These are phyloP conservation scores for Chrysanthemum lavandulifolium DNA, from an alignment of 129 eudicot species.

Conservation along the genomic window DNA sequence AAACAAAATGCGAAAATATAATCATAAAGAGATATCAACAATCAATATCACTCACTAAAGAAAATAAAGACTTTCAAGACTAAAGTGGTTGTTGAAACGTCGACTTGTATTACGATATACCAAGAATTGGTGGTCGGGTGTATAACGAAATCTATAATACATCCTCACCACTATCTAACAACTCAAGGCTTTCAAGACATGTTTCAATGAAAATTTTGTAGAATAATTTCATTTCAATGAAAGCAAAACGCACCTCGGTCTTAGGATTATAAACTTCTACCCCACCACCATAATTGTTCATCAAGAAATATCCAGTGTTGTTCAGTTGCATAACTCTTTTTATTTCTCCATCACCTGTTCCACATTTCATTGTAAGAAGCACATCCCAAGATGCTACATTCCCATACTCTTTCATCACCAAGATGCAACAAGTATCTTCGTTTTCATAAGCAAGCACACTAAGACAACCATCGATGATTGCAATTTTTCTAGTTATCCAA, in stretches of 20 bases:
- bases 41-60: no score
- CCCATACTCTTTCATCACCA: background rate
- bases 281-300: background rate
- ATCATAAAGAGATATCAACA: no score
- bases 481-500: background rate
- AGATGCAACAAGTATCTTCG: background rate
- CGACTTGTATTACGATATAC: no score
- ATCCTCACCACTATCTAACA: background rate
- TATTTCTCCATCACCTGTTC: background rate
- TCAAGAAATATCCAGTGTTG: background rate
- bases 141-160: no score
- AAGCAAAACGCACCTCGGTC: background rate
- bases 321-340: background rate
- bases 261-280: background rate
- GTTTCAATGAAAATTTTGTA: background rate
- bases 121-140: no score
- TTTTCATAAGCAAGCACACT: background rate
- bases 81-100: no score
- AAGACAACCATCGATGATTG: background rate
- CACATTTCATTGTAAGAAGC: background rate
- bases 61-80: no score
- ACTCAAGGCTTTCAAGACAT: background rate
- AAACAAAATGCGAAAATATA: no score
- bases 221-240: background rate
- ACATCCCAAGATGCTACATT: background rate